phyloP scores from a whole-genome alignment of 805 yeast genomes.

The Candida andamanensis region DNA sequence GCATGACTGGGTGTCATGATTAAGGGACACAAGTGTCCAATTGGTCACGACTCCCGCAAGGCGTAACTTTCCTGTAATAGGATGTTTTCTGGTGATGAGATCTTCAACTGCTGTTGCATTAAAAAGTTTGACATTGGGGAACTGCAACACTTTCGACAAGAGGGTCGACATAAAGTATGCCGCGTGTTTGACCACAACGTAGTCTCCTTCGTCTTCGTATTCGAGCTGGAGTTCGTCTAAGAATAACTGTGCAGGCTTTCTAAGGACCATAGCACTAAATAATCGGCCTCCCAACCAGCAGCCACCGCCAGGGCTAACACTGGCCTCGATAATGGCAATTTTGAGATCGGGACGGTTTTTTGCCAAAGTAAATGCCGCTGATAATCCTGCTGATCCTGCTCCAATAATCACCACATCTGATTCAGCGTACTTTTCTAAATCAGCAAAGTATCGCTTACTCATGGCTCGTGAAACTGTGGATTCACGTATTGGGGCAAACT shows the following conservation, averaged over 20 bases:
- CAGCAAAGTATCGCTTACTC: constrained; percentile 70
- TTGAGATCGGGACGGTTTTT: constrained; percentile 71
- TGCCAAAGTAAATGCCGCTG: constrained; percentile 71
- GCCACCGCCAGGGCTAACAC: constrained; percentile 78
- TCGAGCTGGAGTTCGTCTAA: constrained; percentile 58
- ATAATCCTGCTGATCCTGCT: constrained; percentile 72
- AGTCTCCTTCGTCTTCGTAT: constrained; percentile 76
- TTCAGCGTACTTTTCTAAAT: constrained; percentile 68
- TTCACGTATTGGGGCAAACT: constrained; percentile 70
- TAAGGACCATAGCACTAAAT: constrained; percentile 72
- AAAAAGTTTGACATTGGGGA: constrained; percentile 73
- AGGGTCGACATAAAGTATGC: constrained; percentile 71
- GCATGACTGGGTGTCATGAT: constrained; percentile 72
- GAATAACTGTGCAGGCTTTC: constrained; percentile 74
- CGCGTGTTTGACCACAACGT: constrained; percentile 76
- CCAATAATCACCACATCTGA: constrained; percentile 73
- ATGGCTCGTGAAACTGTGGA: constrained; percentile 76
- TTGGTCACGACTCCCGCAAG: constrained; percentile 79
- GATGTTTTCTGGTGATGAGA: constrained; percentile 59
- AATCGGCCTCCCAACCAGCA: constrained; percentile 75
- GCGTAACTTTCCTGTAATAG: constrained; percentile 49
- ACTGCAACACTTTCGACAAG: constrained; percentile 59
- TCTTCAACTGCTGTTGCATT: constrained; percentile 81
- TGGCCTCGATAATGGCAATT: constrained; percentile 68
- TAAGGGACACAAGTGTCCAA: constrained; percentile 75